phyloP scores from a whole-genome alignment of 441 rosid genomes.

The Macaranga tanarius region DNA sequence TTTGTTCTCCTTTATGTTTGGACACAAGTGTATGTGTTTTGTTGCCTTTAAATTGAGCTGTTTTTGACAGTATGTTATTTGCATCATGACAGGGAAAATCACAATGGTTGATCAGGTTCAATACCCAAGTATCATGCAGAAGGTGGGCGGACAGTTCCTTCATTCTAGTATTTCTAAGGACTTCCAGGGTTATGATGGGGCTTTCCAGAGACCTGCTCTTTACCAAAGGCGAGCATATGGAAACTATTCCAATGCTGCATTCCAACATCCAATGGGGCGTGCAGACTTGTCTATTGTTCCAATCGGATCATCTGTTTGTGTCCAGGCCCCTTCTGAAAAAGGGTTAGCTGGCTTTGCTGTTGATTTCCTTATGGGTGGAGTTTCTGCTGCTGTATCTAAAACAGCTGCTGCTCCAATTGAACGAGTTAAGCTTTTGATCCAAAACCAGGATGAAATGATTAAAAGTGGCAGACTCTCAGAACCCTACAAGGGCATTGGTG shows the following conservation, averaged over 20 bases:
- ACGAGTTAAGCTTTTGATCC: constrained; percentile 79
- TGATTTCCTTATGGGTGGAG: constrained; percentile 86
- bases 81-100: constrained; percentile 31
- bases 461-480: constrained; percentile 67
- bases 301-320: constrained; percentile 40
- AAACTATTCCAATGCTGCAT: constrained; percentile 47
- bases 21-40: background rate
- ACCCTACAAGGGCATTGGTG: constrained; percentile 75
- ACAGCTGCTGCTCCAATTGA: constrained; percentile 86
- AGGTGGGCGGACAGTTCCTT: constrained; percentile 57
- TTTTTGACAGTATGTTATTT: background rate
- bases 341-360: constrained; percentile 48
- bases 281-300: constrained; percentile 30
- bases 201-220: constrained; percentile 45
- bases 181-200: constrained; percentile 37
- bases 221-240: constrained; percentile 45
- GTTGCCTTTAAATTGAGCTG: background rate
- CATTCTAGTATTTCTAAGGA: constrained; percentile 43
- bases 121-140: constrained; percentile 60
- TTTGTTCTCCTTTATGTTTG: background rate
- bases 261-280: constrained; percentile 36
- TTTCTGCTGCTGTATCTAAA: constrained; percentile 82
- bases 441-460: constrained; percentile 84
- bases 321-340: constrained; percentile 65
- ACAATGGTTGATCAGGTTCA: constrained; percentile 68